A percentile compares a stretch with the other conserved stretches of the same genome.
Conservation (phyloP, 768 basidiomycete genomes). For the Leccinellum rugosiceps region DNA sequence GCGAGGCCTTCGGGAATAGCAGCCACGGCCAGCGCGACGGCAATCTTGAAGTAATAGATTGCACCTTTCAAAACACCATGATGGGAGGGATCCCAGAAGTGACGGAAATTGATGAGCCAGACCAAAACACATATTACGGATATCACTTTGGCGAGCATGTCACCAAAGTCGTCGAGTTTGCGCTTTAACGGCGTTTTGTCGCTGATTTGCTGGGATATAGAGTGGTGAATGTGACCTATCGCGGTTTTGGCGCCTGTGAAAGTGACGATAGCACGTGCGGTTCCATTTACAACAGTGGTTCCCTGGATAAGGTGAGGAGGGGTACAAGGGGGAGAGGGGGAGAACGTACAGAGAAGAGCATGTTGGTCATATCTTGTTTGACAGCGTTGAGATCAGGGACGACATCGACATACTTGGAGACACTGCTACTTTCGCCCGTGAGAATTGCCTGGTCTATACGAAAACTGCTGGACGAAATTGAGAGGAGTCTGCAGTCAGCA, state of each 20-base stretch:
- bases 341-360: slow-evolving; percentile 78
- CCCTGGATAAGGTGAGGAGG: slow-evolving; percentile 48
- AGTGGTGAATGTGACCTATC: slow-evolving; percentile 96
- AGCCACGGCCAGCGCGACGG: slow-evolving; percentile 97
- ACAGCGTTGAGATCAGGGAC: slow-evolving; percentile 79
- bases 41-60: slow-evolving; percentile 99
- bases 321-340: not conserved
- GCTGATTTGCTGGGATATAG: slow-evolving; percentile 86
- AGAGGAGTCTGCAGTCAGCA: slow-evolving; percentile 88
- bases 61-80: slow-evolving; percentile 90
- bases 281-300: slow-evolving; percentile 95
- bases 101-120: slow-evolving; percentile 95
- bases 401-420: slow-evolving; percentile 70
- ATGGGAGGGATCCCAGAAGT: slow-evolving; percentile 95
- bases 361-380: slow-evolving; percentile 98
- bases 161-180: slow-evolving; percentile 97
- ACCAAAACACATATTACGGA: slow-evolving; percentile 95
- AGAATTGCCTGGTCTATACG: slow-evolving; percentile 95
- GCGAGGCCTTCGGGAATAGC: slow-evolving; percentile 99
- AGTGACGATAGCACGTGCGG: slow-evolving; percentile 80
- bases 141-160: slow-evolving; percentile 97
- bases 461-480: slow-evolving; percentile 90
- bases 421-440: slow-evolving; percentile 90
- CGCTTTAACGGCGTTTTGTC: slow-evolving; percentile 98
- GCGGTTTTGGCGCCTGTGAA: slow-evolving; percentile 86